Base-by-base conservation (phyloP, 1,284 basidiomycete genomes). In the Trametes sp. region DNA sequence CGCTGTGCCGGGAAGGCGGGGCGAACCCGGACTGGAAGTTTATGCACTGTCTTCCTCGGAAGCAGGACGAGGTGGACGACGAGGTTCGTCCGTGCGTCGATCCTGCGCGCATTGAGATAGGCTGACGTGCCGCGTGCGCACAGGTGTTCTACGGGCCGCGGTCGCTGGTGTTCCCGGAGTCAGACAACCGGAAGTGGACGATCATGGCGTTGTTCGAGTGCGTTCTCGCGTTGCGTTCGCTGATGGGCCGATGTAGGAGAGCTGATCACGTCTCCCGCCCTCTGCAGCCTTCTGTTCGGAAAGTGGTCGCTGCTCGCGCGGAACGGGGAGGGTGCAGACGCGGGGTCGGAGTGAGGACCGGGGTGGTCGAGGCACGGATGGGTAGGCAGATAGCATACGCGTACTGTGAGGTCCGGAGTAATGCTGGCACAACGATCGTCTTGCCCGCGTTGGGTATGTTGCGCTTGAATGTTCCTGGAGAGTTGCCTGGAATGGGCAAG, bases 41-140 rank as follows among this genome's bases (percentile, higher is more conserved):
- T 82, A 80, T 98, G 81, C 97, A 99, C 75, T 99, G 97, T 76
- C 82, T 99, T 48, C 98, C 97, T 19, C 84, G 97, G 62, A 98
- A 99, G 78, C 79, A 86, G 59, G 85, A 98, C 69, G 97, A 99
- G 78, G 98, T 98, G 55, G 90, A 97, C 75, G 95, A 98, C 73
- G 93, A 96, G 81, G 94, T 94, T 38, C 26, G 56, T 44, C 42
- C 55, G 54, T n/a, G n/a, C 14, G 38, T 33, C 5, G 9, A 13
- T 10, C 24, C 7, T 9, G 28, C 36, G 0, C 14, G 52, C 16
- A 61, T 60, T 23, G 55, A 55, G 56, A 58, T 58, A 11, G 44
- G 51, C 59, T 61, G 49, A 61, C 36, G 23, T 6, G 38, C n/a
- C 19, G 54, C 52, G 21, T 45, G 54, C 36, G 54, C 26, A 16